phyloP scores from a whole-genome alignment of 2,329 filamentous ascomycete species.

The Blastomyces parvus region DNA sequence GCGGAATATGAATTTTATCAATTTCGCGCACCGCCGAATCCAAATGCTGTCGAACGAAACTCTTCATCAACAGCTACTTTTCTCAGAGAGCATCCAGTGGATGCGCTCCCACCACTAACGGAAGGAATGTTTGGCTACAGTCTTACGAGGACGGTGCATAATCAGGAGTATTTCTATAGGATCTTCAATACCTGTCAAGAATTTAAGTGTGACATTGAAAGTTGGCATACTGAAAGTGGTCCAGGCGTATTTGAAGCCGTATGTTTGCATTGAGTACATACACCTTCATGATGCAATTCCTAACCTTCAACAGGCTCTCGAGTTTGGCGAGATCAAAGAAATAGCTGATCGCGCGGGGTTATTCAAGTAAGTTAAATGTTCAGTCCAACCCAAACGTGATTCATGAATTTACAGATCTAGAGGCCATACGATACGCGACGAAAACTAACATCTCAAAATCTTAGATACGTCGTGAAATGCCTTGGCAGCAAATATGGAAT shows the following conservation, averaged over 20 bases:
- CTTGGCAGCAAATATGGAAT: conserved; percentile 80
- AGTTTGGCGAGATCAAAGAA: conserved; percentile 74
- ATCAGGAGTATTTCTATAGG: conserved; percentile 85
- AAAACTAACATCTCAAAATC: conserved; percentile 1
- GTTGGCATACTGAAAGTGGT: conserved; percentile 92
- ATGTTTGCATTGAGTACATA: conserved; percentile 18
- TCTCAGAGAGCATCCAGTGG: conserved; percentile 61
- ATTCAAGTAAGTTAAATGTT: conserved; percentile 61
- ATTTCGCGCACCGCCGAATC: conserved; percentile 57
- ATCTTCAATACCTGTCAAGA: conserved; percentile 70
- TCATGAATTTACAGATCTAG: background rate
- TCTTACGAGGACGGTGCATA: conserved; percentile 74
- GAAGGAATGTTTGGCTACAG: conserved; percentile 97
- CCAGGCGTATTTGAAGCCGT: conserved; percentile 92
- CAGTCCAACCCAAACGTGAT: background rate
- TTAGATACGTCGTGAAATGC: conserved; percentile 73
- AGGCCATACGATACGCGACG: background rate
- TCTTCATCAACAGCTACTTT: conserved; percentile 63
- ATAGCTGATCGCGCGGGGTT: conserved; percentile 89
- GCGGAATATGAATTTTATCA: conserved; percentile 95
- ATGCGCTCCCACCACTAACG: conserved; percentile 67
- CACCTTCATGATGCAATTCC: background rate
- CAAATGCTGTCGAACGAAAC: conserved; percentile 46
- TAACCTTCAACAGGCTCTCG: conserved; percentile 50
- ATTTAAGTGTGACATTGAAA: conserved; percentile 76